Percentiles rank a stretch among this genome's conserved stretches.
phyloP scores from a whole-genome alignment of 2,329 filamentous ascomycete genomes.

The Colletotrichum karsti region DNA sequence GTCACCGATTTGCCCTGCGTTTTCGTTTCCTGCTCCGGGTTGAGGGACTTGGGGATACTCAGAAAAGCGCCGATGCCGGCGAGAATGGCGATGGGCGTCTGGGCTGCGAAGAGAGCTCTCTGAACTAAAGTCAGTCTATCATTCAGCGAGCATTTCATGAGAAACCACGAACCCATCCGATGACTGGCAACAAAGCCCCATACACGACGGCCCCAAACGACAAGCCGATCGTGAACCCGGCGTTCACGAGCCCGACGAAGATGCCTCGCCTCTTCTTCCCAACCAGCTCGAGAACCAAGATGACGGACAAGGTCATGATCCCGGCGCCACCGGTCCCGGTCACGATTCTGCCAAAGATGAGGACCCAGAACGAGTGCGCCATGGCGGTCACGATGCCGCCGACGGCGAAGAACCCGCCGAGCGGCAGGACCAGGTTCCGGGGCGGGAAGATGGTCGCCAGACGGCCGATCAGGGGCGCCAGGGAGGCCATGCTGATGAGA shows the following conservation, averaged over 20 bases:
- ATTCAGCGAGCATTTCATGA: neutral
- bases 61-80: slow-evolving; percentile 71
- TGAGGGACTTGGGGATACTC: slow-evolving; percentile 64
- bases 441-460: slow-evolving; percentile 79
- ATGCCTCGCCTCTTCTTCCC: slow-evolving; percentile 74
- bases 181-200: slow-evolving; percentile 67
- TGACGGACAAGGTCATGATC: slow-evolving; percentile 76
- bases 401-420: slow-evolving; percentile 64
- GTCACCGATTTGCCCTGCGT: slow-evolving; percentile 50
- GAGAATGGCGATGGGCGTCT: slow-evolving; percentile 70
- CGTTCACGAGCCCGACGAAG: slow-evolving; percentile 78
- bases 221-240: slow-evolving; percentile 76
- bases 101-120: slow-evolving; percentile 78
- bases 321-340: slow-evolving; percentile 76
- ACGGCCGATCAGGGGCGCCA: slow-evolving; percentile 76
- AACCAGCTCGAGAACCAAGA: slow-evolving; percentile 79
- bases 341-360: slow-evolving; percentile 74
- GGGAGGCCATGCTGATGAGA: slow-evolving; percentile 67
- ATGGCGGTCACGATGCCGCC: slow-evolving; percentile 73
- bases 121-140: slow-evolving; percentile 39
- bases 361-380: slow-evolving; percentile 66
- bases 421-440: slow-evolving; percentile 68
- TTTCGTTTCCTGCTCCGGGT: slow-evolving; percentile 44
- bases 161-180: slow-evolving; percentile 70
- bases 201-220: slow-evolving; percentile 76